These are phyloP conservation scores for Plantago elongata DNA, from an alignment of 257 asterid species.

Conservation along the genomic window DNA sequence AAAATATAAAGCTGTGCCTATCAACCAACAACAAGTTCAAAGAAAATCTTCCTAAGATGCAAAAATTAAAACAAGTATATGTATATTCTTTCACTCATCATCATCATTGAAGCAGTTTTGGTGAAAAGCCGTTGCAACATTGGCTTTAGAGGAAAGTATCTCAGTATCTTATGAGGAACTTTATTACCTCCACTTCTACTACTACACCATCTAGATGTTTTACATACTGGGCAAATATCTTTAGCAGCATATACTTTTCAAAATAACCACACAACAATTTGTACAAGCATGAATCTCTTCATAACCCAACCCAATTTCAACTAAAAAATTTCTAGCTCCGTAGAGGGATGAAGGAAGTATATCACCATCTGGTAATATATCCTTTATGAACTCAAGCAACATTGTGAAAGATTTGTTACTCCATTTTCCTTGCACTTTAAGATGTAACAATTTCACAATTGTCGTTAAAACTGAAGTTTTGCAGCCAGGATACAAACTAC, in stretches of 20 bases:
- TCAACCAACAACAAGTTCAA: too few relatives aligned
- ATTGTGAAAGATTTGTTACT: not conserved
- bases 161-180: not conserved
- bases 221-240: not conserved
- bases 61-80: too few relatives aligned
- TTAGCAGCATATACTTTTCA: not conserved
- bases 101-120: not conserved
- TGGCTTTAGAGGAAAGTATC: conserved; percentile 9
- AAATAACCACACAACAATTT: conserved; percentile 2
- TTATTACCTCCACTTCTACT: not conserved
- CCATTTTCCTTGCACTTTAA: not conserved
- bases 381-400: not conserved
- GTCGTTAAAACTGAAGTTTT: not conserved
- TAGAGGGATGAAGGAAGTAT: not conserved
- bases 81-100: too few relatives aligned
- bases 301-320: not conserved
- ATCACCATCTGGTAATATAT: not conserved
- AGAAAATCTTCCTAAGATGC: too few relatives aligned
- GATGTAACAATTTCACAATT: not conserved
- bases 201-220: not conserved
- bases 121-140: not conserved
- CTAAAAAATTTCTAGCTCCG: not conserved
- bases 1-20: too few relatives aligned
- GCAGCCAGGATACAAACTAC: not conserved
- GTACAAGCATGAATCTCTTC: conserved; percentile 6